These are phyloP conservation scores for Geotrichum macrosporum DNA, from an alignment of 1,139 yeast species.

Conservation along the genomic window DNA sequence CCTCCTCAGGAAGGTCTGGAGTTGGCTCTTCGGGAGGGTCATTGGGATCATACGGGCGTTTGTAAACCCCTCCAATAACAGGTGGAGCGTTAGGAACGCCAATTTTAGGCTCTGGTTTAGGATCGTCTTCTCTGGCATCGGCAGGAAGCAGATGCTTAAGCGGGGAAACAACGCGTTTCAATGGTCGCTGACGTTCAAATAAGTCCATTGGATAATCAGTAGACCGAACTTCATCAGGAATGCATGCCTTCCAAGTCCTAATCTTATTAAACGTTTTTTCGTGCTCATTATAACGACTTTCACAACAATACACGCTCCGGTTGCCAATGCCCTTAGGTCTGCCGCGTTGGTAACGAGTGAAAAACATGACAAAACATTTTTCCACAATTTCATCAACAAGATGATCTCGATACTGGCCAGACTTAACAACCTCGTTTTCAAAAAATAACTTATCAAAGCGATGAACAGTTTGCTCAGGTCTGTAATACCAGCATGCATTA, in stretches of 20 bases:
- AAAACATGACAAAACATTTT: constrained; percentile 90
- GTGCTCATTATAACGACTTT: constrained; percentile 85
- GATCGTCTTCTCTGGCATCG: constrained; percentile 65
- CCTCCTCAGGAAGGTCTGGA: constrained; percentile 43
- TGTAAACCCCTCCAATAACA: constrained; percentile 80
- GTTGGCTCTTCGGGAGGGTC: constrained; percentile 68
- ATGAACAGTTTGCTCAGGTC: constrained; percentile 97
- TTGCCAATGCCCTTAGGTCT: constrained; percentile 71
- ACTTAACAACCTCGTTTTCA: constrained; percentile 90
- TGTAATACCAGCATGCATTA: constrained; percentile 95
- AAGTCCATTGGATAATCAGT: constrained; percentile 69
- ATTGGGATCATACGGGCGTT: constrained; percentile 65
- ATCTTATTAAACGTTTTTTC: constrained; percentile 89
- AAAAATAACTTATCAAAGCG: constrained; percentile 82
- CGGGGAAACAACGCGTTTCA: constrained; percentile 76
- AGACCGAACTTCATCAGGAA: constrained; percentile 93
- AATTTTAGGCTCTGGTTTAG: constrained; percentile 76
- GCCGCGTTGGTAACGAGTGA: constrained; percentile 91
- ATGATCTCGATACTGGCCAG: constrained; percentile 96
- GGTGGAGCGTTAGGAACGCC: constrained; percentile 90
- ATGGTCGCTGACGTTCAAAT: constrained; percentile 46
- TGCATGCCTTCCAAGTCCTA: constrained; percentile 97
- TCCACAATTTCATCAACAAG: constrained; percentile 82
- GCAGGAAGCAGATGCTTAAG: constrained; percentile 69
- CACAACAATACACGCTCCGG: constrained; percentile 83